Base-by-base conservation (phyloP, 2,329 filamentous ascomycete genomes). In the Paraphaeosphaeria sporulosa region DNA sequence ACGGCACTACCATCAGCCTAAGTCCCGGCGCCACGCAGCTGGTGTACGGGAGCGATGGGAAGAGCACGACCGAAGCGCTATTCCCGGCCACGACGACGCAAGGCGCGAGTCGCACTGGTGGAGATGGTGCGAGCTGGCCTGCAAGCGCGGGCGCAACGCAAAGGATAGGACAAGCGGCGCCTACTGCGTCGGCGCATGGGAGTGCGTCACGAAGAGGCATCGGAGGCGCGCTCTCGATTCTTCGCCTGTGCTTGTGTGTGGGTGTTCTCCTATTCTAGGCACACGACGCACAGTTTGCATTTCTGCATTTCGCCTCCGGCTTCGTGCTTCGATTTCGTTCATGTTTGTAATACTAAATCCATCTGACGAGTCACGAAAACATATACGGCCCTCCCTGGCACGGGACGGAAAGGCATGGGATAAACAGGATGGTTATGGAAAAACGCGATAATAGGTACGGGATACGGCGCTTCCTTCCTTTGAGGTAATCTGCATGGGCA, bases 11-110 rank as follows among this genome's bases (percentile, higher is more conserved):
- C 0, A 71, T 78, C 30, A 72, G 64, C 27, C 73, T 81, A 0
- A 68, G 70, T 0, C 68, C 73, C 5, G 70, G 75, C 3, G 77
- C 78, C 1, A 80, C 79, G 0, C 58, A 76, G 19, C 61, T 81
- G 9, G 68, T 75, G 32, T 75, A 79, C 50, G 72, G 76, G 6
- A 77, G 71, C 32, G 47, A 71, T 6, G 72, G 73, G 4, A 71
- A 71, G 19, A 71, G 65, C 21, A 73, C 74, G 3, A 74, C 71
- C 3, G 68, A 64, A 4, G 77, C 74, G 0, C 64, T 82, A 12
- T 80, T 80, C 60, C 78, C 79, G 6, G 79, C 77, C 1, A 77
- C 76, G 4, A 74, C 70, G 23, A 76, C 21, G 38, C 38, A 4
- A 15, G 17, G 7, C 23, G 25, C 25, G 38, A n/a, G 15, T 4